A percentile compares a stretch with the other conserved stretches of the same genome.
Conservation (phyloP, 2,329 filamentous ascomycete species). For the Westerdykella aurantiaca region DNA sequence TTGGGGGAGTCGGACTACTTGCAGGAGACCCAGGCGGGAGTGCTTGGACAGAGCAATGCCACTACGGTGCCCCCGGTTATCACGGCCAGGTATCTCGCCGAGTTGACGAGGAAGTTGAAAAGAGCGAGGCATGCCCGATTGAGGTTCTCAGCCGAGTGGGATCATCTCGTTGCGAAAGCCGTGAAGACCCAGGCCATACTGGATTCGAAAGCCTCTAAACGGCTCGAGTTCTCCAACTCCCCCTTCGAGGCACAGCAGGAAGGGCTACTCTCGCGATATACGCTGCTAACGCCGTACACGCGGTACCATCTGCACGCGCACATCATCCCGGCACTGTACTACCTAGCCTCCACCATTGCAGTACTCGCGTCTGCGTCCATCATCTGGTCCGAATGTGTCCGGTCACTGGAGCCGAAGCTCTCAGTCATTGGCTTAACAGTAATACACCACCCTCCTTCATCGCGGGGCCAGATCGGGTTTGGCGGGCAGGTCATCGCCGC, state of each 20-base stretch:
- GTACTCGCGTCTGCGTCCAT: slow-evolving; percentile 73
- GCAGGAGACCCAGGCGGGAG: slow-evolving; percentile 51
- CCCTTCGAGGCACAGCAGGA: slow-evolving; percentile 48
- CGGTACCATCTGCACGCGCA: slow-evolving; percentile 74
- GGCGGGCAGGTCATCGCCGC: slow-evolving; percentile 79
- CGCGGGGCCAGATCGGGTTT: slow-evolving; percentile 72
- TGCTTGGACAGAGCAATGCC: slow-evolving; percentile 24
- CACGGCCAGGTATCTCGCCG: slow-evolving; percentile 87
- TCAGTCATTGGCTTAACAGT: slow-evolving; percentile 65
- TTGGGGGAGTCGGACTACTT: slow-evolving; percentile 70
- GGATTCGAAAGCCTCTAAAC: slow-evolving; percentile 74
- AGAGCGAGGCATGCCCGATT: slow-evolving; percentile 77
- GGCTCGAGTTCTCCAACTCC: slow-evolving; percentile 65
- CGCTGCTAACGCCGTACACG: slow-evolving; percentile 70
- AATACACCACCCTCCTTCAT: slow-evolving; percentile 67
- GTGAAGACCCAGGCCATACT: slow-evolving; percentile 72
- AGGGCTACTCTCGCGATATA: slow-evolving; percentile 40
- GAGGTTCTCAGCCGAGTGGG: slow-evolving; percentile 82
- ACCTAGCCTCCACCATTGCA: slow-evolving; percentile 61
- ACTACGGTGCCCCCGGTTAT: slow-evolving; percentile 69
- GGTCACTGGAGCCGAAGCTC: slow-evolving; percentile 68
- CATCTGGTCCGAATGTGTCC: slow-evolving; percentile 90
- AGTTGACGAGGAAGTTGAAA: slow-evolving; percentile 75
- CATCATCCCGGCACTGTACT: slow-evolving; percentile 62
- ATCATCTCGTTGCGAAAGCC: slow-evolving; percentile 67